Base-by-base conservation (phyloP, 371 early-diverging fungal genomes). In the Mucor racemosus region DNA sequence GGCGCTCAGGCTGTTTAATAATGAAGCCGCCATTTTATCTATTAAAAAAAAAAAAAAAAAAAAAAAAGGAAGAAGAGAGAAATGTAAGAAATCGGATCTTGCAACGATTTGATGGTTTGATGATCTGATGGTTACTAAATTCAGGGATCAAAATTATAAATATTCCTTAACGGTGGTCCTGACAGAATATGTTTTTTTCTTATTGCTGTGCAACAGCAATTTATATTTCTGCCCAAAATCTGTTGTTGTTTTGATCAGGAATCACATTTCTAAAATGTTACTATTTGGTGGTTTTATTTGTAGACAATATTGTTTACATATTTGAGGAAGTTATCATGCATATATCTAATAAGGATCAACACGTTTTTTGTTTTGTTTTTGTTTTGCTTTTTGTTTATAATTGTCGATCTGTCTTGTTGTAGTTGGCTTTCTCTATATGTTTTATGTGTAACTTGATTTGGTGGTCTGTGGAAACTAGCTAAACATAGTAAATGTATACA, bases 1-100 rank as follows among this genome's bases (percentile, higher is more conserved):
- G 50, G 78, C 41, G 59, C 69, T 74, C 59, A 79, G n/a, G n/a
- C 33, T 40, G 41, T 56, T 56, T 4, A 21, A 21, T 15, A 36
- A 17, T n/a, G 56, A n/a, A 31, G 31, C 53, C 17, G 53, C 48
- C 63, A 62, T 62, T 62, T 7, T 21, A 6, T 11, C 19, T n/a
- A 13, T 19, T 39, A 31, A 40, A 15, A 54, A 54, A 40, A 15
- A 26, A 50, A 38, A 62, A 31, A 26, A 40, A 17, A 31, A 39
- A 33, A 54, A 15, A 17, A 53, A 54, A 5, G 21, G 38, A 13
- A 26, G 21, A 44, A 11, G 10, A 40, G 10, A 40, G 13, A 40
- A 44, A 44, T 26, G 26, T 26, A 26, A 26, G 26, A 26, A 26
- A 26, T 3, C 11, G 38, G 9, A 38, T 38, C 38, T 38, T 38